phyloP scores from a whole-genome alignment of 371 early-diverging fungal genomes.

The Massospora cicadina region DNA sequence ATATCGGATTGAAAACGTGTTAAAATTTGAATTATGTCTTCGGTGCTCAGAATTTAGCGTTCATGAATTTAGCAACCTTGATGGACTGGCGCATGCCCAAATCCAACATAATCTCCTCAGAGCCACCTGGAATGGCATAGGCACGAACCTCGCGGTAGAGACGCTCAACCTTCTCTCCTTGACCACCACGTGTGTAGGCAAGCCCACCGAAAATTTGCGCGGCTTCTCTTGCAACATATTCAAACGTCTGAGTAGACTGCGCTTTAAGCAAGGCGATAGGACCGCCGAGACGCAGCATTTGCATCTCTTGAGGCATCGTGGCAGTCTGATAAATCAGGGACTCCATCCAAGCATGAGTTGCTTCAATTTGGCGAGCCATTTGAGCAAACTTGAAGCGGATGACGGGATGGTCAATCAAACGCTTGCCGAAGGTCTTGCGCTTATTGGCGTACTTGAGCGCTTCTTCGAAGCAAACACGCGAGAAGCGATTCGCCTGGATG shows the following conservation, averaged over 20 bases:
- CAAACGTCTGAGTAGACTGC: slow-evolving; percentile 67
- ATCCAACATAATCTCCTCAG: slow-evolving; percentile 68
- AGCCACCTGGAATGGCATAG: slow-evolving; percentile 79
- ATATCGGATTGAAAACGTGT: too few species aligned
- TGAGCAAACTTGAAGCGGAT: slow-evolving; percentile 45
- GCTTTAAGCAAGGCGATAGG: slow-evolving; percentile 78
- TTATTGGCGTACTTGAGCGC: slow-evolving; percentile 69
- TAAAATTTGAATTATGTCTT: too few species aligned
- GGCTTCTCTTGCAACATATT: slow-evolving; percentile 77
- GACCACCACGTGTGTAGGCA: slow-evolving; percentile 57
- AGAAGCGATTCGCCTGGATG: slow-evolving; percentile 63
- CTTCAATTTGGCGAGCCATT: slow-evolving; percentile 73
- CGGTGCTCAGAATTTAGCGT: too few species aligned
- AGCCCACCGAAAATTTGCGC: slow-evolving; percentile 84
- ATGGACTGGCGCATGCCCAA: slow-evolving; percentile 65
- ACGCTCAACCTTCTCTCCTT: slow-evolving; percentile 75
- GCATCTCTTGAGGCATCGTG: slow-evolving; percentile 40
- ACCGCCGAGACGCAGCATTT: slow-evolving; percentile 58
- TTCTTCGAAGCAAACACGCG: slow-evolving; percentile 77
- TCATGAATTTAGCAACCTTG: slow-evolving; percentile 32
- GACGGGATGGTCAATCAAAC: slow-evolving; percentile 52
- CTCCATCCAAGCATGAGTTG: slow-evolving; percentile 76
- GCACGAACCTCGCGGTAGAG: slow-evolving; percentile 75
- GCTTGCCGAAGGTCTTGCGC: slow-evolving; percentile 71
- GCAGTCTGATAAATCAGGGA: slow-evolving; percentile 40